Evolutionary conservation across 768 basidiomycete genomes (phyloP).

Genomic region (Clathrus columnatus): DNA sequence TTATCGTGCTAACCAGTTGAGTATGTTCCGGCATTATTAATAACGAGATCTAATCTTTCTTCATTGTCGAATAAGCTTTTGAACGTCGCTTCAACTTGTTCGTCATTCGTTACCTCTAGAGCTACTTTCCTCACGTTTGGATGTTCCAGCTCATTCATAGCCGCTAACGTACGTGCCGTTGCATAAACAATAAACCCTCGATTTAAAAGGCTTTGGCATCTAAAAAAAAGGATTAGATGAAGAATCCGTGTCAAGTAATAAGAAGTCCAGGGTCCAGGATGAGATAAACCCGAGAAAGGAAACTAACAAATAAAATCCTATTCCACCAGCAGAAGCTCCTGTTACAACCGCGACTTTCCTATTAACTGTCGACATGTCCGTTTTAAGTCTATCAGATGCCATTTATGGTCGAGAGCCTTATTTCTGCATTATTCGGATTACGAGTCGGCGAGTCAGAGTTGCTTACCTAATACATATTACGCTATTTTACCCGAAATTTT

Average conservation of each 20-base stretch:
- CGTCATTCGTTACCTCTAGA: slow-evolving; percentile 59
- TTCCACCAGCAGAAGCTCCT: slow-evolving; percentile 65
- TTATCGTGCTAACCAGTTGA: slow-evolving; percentile 3
- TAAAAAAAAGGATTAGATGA: slow-evolving; percentile 18
- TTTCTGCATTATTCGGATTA: too few relatives aligned
- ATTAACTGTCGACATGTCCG: neutral
- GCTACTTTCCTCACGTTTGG: slow-evolving; percentile 37
- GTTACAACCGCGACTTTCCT: slow-evolving; percentile 54
- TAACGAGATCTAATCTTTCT: slow-evolving; percentile 61
- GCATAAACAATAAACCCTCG: slow-evolving; percentile 71
- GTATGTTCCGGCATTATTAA: slow-evolving; percentile 62
- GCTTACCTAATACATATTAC: too few relatives aligned
- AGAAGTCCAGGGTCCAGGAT: too few relatives aligned
- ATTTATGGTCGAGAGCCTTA: too few relatives aligned
- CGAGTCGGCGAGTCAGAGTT: too few relatives aligned
- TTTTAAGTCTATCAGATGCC: too few relatives aligned
- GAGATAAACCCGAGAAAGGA: slow-evolving; percentile 2
- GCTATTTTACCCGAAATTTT: too few relatives aligned
- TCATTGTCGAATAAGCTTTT: slow-evolving; percentile 42
- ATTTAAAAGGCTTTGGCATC: slow-evolving; percentile 59
- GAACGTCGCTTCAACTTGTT: slow-evolving; percentile 42
- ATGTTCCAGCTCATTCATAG: slow-evolving; percentile 47
- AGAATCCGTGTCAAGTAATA: too few relatives aligned
- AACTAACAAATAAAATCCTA: slow-evolving; percentile 55
- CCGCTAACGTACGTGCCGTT: slow-evolving; percentile 54